These are phyloP conservation scores for Penstemon newberryi DNA, from an alignment of 257 asterid genomes.

Conservation along the genomic window DNA sequence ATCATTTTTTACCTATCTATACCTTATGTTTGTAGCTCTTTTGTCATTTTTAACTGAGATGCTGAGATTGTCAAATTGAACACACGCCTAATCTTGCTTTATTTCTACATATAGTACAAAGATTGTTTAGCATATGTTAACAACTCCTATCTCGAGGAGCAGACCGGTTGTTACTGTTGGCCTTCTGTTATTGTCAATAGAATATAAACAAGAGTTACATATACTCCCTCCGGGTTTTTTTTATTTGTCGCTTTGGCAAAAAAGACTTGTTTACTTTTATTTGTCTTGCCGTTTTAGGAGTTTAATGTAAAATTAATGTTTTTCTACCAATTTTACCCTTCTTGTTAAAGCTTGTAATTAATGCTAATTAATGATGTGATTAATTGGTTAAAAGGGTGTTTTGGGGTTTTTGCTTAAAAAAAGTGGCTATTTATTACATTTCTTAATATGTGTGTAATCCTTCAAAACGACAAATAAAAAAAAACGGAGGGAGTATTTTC, in stretches of 20 bases:
- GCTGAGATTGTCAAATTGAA: not conserved
- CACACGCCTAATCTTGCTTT: not conserved
- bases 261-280: too few species aligned
- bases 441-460: too few species aligned
- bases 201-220: not conserved
- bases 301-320: too few species aligned
- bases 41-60: slow-evolving; percentile 9
- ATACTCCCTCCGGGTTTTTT: too few species aligned
- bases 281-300: too few species aligned
- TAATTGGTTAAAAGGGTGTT: too few species aligned
- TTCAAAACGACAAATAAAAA: too few species aligned
- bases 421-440: too few species aligned
- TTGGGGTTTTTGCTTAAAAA: too few species aligned
- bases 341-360: not conserved
- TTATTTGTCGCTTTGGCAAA: too few species aligned
- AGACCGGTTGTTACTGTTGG: not conserved
- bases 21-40: slow-evolving; percentile 7
- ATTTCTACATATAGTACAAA: slow-evolving; percentile 1
- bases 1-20: slow-evolving; percentile 12
- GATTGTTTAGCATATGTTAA: slow-evolving; percentile 4
- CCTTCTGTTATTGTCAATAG: not conserved
- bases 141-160: not conserved
- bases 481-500: not conserved
- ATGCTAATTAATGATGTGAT: too few species aligned
- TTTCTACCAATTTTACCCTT: too few species aligned